Conservation (phyloP, 2,329 filamentous ascomycete species). For the Colletotrichum orbiculare region DNA sequence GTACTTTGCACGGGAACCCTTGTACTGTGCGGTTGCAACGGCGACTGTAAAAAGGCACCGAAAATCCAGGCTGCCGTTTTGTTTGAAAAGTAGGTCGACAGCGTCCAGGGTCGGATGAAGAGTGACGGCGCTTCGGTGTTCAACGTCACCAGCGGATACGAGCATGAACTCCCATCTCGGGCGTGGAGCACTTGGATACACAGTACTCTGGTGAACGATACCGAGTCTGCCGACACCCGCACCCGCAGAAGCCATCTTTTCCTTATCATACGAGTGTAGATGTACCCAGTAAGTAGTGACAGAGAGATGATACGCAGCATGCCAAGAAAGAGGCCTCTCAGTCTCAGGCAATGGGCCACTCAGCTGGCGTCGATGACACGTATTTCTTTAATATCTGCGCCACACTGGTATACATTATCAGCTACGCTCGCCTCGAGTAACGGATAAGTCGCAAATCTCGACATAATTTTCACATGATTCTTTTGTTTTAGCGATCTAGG, state of each 20-base stretch:
- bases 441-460: too few species aligned
- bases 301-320: constrained; percentile 1
- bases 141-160: constrained; percentile 15
- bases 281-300: not conserved
- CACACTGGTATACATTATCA: constrained; percentile 4
- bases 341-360: constrained; percentile 9
- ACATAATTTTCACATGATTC: too few species aligned
- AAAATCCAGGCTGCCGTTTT: constrained; percentile 21
- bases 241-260: too few species aligned
- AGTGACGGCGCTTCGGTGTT: constrained; percentile 1
- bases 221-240: too few species aligned
- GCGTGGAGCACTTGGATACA: constrained; percentile 4
- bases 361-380: constrained; percentile 12
- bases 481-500: too few species aligned
- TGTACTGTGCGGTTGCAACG: constrained; percentile 22
- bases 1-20: constrained; percentile 1
- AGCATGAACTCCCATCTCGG: constrained; percentile 1
- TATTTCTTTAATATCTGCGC: constrained; percentile 6
- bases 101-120: not conserved
- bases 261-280: too few species aligned
- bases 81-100: constrained; percentile 17
- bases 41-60: constrained; percentile 15
- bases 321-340: constrained; percentile 5
- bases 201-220: not conserved
- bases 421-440: not conserved